Conservation (phyloP, 2,329 filamentous ascomycete species). For the Aschersonia sp. region DNA sequence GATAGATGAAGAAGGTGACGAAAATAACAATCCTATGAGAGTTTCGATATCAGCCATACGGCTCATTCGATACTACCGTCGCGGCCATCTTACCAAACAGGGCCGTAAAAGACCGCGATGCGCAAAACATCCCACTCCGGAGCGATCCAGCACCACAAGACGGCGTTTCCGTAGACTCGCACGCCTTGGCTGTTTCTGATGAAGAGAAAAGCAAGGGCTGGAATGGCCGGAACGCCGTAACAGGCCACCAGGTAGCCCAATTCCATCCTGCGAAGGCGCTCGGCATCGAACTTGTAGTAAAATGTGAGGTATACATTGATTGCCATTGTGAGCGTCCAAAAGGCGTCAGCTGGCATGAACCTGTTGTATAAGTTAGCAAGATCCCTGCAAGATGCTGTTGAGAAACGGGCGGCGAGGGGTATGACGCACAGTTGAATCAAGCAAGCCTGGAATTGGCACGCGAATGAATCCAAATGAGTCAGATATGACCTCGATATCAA, state of each 20-base stretch:
- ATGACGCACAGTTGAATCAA: constrained; percentile 63
- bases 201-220: constrained; percentile 54
- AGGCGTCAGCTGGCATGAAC: constrained; percentile 64
- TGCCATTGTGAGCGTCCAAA: constrained; percentile 72
- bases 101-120: constrained; percentile 60
- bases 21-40: constrained; percentile 40
- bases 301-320: constrained; percentile 74
- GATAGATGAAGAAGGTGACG: constrained; percentile 50
- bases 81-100: constrained; percentile 41
- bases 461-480: constrained; percentile 26
- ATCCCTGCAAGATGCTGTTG: not conserved
- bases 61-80: no score
- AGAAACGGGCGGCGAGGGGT: not conserved
- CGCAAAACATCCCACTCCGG: constrained; percentile 55
- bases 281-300: constrained; percentile 56
- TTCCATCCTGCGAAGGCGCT: constrained; percentile 51
- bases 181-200: constrained; percentile 34
- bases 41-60: no score
- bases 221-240: constrained; percentile 59
- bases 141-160: constrained; percentile 70
- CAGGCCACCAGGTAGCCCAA: constrained; percentile 54
- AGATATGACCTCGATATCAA: constrained; percentile 54
- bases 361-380: constrained; percentile 25
- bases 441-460: constrained; percentile 62
- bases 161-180: constrained; percentile 59